Conservation (phyloP, 352 stramenopile genomes). For the Phytophthora citricola region DNA sequence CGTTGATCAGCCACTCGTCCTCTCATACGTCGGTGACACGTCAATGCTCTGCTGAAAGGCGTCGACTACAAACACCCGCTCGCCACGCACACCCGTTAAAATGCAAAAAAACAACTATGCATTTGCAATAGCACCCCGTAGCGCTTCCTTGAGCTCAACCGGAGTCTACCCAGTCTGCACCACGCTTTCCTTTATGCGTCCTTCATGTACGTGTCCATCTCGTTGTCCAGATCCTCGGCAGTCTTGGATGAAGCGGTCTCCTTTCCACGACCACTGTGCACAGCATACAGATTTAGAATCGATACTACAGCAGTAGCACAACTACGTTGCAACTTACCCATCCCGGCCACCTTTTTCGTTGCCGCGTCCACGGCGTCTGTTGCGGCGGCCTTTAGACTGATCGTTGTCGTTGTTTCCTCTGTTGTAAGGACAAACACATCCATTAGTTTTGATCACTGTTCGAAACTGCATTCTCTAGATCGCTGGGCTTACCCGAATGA, state of each 20-base stretch:
- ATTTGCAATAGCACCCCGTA: slow-evolving; percentile 9
- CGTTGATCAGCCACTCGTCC: slow-evolving; percentile 13
- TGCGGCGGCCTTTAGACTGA: slow-evolving; percentile 48
- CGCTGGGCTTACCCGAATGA: slow-evolving; percentile 61
- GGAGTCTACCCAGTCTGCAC: slow-evolving; percentile 15
- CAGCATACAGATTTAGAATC: slow-evolving; percentile 13
- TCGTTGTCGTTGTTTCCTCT: slow-evolving; percentile 43
- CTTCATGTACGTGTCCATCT: slow-evolving; percentile 92
- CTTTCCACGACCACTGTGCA: slow-evolving; percentile 40
- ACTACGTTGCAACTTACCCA: slow-evolving; percentile 16
- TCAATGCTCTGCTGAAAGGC: slow-evolving; percentile 25
- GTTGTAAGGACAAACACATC: neutral
- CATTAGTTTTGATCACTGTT: neutral
- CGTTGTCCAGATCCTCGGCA: slow-evolving; percentile 76
- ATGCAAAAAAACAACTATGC: slow-evolving; percentile 47
- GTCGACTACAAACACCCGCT: slow-evolving; percentile 20
- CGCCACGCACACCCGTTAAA: slow-evolving; percentile 36
- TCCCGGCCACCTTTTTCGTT: slow-evolving; percentile 28
- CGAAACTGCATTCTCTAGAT: neutral
- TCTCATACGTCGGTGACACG: slow-evolving; percentile 9
- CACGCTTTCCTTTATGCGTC: slow-evolving; percentile 55
- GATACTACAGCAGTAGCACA: neutral
- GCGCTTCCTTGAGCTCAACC: slow-evolving; percentile 1
- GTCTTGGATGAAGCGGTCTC: slow-evolving; percentile 51
- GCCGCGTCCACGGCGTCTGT: slow-evolving; percentile 51